Conservation (phyloP, 1,284 basidiomycete genomes). For the Trichosporon asahii region DNA sequence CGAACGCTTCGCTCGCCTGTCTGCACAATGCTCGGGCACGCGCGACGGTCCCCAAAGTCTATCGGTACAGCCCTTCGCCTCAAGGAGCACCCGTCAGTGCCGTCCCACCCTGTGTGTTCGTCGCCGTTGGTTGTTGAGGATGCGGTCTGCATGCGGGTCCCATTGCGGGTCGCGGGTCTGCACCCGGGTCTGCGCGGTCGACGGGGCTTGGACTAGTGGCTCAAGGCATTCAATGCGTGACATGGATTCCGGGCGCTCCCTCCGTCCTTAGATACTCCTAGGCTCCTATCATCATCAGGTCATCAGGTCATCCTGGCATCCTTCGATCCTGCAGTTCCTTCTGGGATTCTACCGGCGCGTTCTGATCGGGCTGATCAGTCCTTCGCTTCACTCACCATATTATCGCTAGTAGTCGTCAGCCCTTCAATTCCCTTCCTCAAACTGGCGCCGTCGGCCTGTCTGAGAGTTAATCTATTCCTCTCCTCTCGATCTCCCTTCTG, state of each 20-base stretch:
- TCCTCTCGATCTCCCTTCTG: background rate
- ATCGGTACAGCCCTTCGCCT: background rate
- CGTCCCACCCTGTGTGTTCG: background rate
- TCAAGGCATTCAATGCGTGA: background rate
- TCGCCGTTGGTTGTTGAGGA: background rate
- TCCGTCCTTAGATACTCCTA: background rate
- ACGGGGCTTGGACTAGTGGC: background rate
- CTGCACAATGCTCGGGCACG: background rate
- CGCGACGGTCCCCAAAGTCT: background rate
- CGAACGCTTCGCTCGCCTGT: background rate
- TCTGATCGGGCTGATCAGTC: background rate
- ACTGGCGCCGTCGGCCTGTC: background rate
- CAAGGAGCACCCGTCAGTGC: background rate
- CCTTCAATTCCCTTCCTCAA: background rate
- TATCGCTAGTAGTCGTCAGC: background rate
- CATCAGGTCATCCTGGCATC: background rate
- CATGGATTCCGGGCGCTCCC: background rate
- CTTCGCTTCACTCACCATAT: background rate
- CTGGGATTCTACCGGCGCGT: background rate
- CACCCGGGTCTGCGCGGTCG: background rate
- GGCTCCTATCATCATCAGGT: too few species aligned
- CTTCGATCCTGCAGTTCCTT: background rate
- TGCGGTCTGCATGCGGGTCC: background rate
- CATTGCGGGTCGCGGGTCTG: background rate
- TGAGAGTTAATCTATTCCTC: background rate